Base-by-base conservation (phyloP, 2,329 filamentous ascomycete species). In the Fusarium odoratissimum region DNA sequence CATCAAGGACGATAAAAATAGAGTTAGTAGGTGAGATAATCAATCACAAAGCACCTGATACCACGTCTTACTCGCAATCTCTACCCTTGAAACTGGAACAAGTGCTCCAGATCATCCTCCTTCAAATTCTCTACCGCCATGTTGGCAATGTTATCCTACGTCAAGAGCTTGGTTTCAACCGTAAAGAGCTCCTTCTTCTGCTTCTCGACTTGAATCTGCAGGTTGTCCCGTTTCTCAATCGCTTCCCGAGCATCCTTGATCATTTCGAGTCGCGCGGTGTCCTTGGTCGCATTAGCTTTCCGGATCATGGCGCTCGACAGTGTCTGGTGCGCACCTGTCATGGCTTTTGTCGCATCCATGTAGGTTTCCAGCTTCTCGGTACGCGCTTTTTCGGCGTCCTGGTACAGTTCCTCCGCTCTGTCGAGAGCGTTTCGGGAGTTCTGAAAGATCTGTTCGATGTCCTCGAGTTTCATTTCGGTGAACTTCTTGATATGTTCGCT, bases 231-330 rank as follows among this genome's bases (percentile, higher is more conserved):
- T 3, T 38, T 52, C 2, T n/a, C 19, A 1, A 52, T 28, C 0
- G 33, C 49, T 0, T 38, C 49, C 0, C 49, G 7, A 0, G 49
- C 49, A 5, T 52, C 49, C 0, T 38, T 37, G 3, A 52, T n/a
- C 49, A 38, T 52, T 1, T 28, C 49, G 0, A 52, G 10, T n/a
- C 49, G 1, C 0, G 33, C 13, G 0, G 38, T 33, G 1, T 38
- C 49, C 7, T 52, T 52, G 0, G 23, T 28, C 0, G 33, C 23
- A 4, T 52, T 52, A 0, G 33, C 49, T 0, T 7, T 52, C 0
- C 49, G 0, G 2, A 52, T 5, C 49, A 52, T 38, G 0, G 49
- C 33, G 0, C 49, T 52, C 0, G 33, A 52, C 0, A 38, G 7
- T 0, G 33, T 21, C 9, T 28, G 49, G 4, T 52, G 49, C 3